These are phyloP conservation scores for Gracilariopsis chorda DNA, from an alignment of 23 red algal genomes.

Conservation along the genomic window DNA sequence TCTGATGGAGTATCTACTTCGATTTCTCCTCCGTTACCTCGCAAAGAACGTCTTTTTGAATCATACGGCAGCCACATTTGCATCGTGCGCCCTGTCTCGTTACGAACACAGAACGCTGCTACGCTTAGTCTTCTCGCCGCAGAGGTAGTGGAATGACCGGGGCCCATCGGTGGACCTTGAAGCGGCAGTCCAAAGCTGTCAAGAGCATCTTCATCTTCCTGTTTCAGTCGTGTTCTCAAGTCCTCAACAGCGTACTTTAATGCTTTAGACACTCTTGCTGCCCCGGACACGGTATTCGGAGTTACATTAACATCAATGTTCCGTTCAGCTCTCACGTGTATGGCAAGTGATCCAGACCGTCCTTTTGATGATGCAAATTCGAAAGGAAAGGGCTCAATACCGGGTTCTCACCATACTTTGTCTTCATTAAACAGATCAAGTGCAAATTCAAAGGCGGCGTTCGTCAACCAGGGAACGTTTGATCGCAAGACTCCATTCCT, in stretches of 20 bases:
- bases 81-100: constrained; percentile 64
- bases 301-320: constrained; percentile 77
- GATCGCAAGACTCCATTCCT: constrained; percentile 42
- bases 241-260: constrained; percentile 69
- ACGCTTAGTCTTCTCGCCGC: constrained; percentile 62
- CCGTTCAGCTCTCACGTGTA: constrained; percentile 52
- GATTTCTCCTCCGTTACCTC: constrained; percentile 65
- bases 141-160: neutral
- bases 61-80: constrained; percentile 72
- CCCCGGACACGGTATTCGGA: constrained; percentile 74
- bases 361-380: constrained; percentile 70
- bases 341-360: constrained; percentile 54
- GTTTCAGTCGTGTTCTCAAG: constrained; percentile 25
- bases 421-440: constrained; percentile 85
- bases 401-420: constrained; percentile 80
- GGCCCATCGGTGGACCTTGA: neutral
- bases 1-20: constrained; percentile 72
- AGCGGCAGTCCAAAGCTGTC: neutral
- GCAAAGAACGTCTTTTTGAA: constrained; percentile 51
- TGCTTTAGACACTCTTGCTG: constrained; percentile 57
- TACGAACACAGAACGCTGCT: constrained; percentile 77
- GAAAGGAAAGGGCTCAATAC: constrained; percentile 68
- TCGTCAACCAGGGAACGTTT: constrained; percentile 68
- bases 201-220: constrained; percentile 6
- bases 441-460: constrained; percentile 55